phyloP scores from a whole-genome alignment of 257 asterid genomes.

The Solanum piurae region DNA sequence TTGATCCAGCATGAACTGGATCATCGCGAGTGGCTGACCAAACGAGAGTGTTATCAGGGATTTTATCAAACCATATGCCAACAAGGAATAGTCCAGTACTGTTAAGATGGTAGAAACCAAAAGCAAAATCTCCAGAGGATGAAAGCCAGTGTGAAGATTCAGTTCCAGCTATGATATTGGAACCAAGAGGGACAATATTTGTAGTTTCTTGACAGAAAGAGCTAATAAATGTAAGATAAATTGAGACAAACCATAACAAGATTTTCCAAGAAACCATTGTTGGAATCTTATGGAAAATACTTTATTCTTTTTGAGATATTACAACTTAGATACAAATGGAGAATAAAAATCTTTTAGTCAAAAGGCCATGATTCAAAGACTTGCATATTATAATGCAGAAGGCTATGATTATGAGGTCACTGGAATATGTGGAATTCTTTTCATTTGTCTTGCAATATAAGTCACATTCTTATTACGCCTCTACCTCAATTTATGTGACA shows the following conservation, averaged over 20 bases:
- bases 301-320: neutral
- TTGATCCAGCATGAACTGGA: constrained; percentile 12
- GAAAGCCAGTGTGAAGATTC: constrained; percentile 9
- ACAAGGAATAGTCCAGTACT: constrained; percentile 17
- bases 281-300: neutral
- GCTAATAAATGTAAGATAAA: neutral
- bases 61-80: constrained; percentile 29
- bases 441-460: neutral
- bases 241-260: neutral
- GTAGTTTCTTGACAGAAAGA: neutral
- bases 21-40: constrained; percentile 32
- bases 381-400: neutral
- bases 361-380: neutral
- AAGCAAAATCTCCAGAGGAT: constrained; percentile 25
- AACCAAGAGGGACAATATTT: neutral
- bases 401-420: neutral
- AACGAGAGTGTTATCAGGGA: constrained; percentile 15
- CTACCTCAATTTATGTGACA: neutral
- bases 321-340: neutral
- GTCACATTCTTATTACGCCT: neutral
- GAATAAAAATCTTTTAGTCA: neutral
- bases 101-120: constrained; percentile 18
- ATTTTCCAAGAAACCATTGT: neutral
- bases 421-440: neutral
- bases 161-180: neutral